Evolutionary conservation across 441 rosid species (phyloP).

Genomic region (Brassica balearica): DNA sequence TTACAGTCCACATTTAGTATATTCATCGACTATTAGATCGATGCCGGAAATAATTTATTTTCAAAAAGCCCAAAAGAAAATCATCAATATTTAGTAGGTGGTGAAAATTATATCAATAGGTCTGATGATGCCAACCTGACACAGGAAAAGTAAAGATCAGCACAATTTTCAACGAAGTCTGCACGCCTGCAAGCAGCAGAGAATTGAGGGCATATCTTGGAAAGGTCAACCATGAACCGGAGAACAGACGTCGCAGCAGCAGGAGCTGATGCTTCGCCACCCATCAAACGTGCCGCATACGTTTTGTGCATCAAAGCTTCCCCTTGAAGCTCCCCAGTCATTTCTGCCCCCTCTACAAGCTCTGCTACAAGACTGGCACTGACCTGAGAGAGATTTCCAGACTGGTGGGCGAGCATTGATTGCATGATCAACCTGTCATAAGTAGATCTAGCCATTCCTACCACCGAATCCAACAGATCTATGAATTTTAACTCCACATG

Average conservation of each 20-base stretch:
- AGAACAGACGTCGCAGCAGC: constrained; percentile 99
- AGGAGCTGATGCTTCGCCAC: constrained; percentile 99
- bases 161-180: constrained; percentile 95
- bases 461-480: constrained; percentile 92
- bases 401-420: constrained; percentile 90
- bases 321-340: constrained; percentile 99
- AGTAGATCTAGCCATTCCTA: constrained; percentile 96
- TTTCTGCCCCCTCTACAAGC: constrained; percentile 94
- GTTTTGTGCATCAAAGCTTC: constrained; percentile 99
- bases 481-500: constrained; percentile 85
- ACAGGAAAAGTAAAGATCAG: constrained; percentile 97
- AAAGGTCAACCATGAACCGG: constrained; percentile 99
- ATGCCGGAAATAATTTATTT: constrained; percentile 21
- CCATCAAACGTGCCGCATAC: constrained; percentile 99
- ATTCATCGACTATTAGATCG: constrained; percentile 1
- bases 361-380: constrained; percentile 94
- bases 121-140: constrained; percentile 72
- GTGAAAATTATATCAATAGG: constrained; percentile 34
- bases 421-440: constrained; percentile 94
- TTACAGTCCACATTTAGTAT: constrained; percentile 8
- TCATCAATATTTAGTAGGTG: constrained; percentile 31
- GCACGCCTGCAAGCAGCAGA: constrained; percentile 94
- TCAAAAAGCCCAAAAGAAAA: constrained; percentile 21
- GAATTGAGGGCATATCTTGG: constrained; percentile 97
- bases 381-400: constrained; percentile 92